phyloP scores from a whole-genome alignment of 2,329 filamentous ascomycete genomes.

The Aotearoamyces nothofagi region DNA sequence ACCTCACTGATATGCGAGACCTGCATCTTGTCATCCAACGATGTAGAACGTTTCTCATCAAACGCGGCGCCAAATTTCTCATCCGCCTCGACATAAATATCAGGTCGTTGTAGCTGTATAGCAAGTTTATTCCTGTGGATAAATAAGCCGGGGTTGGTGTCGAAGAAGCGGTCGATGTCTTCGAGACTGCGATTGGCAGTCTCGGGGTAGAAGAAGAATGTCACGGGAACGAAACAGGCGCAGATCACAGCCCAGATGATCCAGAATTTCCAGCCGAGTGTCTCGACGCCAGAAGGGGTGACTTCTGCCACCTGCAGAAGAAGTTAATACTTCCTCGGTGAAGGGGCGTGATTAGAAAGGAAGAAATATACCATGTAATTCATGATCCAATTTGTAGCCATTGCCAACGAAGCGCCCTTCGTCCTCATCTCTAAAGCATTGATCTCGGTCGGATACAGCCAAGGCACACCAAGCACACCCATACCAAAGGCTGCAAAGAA shows the following conservation, averaged over 20 bases:
- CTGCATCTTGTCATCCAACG: no score
- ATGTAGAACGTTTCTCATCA: no score
- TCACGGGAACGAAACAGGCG: conserved; percentile 23
- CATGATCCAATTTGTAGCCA: conserved; percentile 21
- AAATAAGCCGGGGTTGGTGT: conserved; percentile 16
- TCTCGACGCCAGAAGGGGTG: conserved; percentile 20
- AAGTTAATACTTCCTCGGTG: no score
- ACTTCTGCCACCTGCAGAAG: conserved; percentile 20
- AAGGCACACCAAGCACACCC: conserved; percentile 21
- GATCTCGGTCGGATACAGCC: conserved; percentile 24
- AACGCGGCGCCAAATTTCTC: neutral
- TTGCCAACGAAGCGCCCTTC: conserved; percentile 19
- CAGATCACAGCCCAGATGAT: conserved; percentile 22
- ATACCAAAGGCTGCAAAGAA: conserved; percentile 41
- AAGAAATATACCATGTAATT: conserved; percentile 20
- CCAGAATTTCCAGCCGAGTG: conserved; percentile 22
- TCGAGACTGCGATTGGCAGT: conserved; percentile 32
- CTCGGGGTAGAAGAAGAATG: conserved; percentile 35
- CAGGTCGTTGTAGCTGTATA: conserved; percentile 9
- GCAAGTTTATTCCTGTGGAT: conserved; percentile 9
- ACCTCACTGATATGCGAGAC: no score
- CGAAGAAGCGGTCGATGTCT: conserved; percentile 34
- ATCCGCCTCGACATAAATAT: conserved; percentile 10
- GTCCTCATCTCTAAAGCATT: conserved; percentile 20
- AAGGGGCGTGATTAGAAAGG: conserved; percentile 34